Evolutionary conservation across 768 basidiomycete species (phyloP), one percentile per base, ranked within the genome.

Genomic region (Peribolospora baueri): DNA sequence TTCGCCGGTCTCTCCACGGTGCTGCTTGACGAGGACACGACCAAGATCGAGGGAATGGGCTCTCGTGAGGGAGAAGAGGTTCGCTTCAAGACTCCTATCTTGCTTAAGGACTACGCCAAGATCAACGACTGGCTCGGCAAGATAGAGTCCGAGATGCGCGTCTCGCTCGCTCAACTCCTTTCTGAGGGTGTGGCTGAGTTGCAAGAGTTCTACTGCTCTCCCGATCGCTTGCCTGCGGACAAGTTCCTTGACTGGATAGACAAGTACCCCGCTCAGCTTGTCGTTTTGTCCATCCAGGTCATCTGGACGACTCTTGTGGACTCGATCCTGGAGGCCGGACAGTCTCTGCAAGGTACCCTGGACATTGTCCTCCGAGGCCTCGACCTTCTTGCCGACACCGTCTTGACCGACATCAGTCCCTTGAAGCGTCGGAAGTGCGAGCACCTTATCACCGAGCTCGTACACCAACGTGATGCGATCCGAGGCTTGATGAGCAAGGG

Each of bases 51-150:
- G 59, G 88, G 84, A 53, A 91, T 97, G 80, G 78, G 84, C 9
- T 97, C 93, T 1, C 74, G 86, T 56, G 93, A 98, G 66, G 93
- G 91, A 46, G 93, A 98, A 68, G 82, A 88, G 65, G 83, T 98
- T 11, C 69, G 66, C 6, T 97, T 97, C 70, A 75, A 77, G 48
- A 74, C 77, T 40, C 81, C 86, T 1, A 83, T 98, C 61, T 65
- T 81, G 8, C 73, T 97, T 60, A 87, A 91, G 66, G 85, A 95
- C 60, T 91, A 76, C 66, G 84, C 90, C 4, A 90, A 88, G 70
- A 95, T 98, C 72, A 98, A 98, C 65, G 93, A 98, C 64, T 98
- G 93, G 93, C 74, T 98, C 48, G 81, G 82, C 46, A 80, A 79
- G 61, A 74, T 97, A 53, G 93, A 98, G 67, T 73, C 78, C 2